Conservation (phyloP, 345 rosid genomes). For the Syzygium jambos region DNA sequence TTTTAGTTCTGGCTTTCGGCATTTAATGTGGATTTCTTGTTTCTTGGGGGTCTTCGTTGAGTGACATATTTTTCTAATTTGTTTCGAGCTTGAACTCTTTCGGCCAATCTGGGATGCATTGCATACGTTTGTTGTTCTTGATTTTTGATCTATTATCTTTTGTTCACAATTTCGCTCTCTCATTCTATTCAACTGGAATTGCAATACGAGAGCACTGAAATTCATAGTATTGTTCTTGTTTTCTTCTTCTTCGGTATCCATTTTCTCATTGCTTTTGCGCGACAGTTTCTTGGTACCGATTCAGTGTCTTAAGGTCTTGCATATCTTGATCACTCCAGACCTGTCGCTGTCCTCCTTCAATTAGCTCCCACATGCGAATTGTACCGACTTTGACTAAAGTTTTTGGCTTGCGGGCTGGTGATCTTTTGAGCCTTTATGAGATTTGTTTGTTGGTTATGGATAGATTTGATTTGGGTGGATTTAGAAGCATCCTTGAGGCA, state of each 20-base stretch:
- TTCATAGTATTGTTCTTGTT: not conserved
- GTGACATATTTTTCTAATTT: not conserved
- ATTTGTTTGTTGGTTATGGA: not conserved
- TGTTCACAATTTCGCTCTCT: not conserved
- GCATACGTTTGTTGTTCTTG: not conserved
- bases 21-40: not conserved
- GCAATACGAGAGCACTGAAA: not conserved
- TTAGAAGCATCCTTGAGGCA: not conserved
- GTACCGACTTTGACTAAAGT: constrained; percentile 4
- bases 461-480: not conserved
- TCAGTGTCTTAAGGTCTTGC: not conserved
- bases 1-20: not conserved
- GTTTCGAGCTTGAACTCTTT: not conserved
- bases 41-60: not conserved
- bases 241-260: not conserved
- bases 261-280: not conserved
- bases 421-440: not conserved
- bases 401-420: not conserved
- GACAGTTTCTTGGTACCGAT: not conserved
- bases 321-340: not conserved
- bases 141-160: not conserved
- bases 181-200: not conserved
- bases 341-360: not conserved
- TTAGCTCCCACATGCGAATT: not conserved
- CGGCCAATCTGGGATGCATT: not conserved